Evolutionary conservation across 2,329 filamentous ascomycete species (phyloP).

Genomic region (Clonostachys sp.): DNA sequence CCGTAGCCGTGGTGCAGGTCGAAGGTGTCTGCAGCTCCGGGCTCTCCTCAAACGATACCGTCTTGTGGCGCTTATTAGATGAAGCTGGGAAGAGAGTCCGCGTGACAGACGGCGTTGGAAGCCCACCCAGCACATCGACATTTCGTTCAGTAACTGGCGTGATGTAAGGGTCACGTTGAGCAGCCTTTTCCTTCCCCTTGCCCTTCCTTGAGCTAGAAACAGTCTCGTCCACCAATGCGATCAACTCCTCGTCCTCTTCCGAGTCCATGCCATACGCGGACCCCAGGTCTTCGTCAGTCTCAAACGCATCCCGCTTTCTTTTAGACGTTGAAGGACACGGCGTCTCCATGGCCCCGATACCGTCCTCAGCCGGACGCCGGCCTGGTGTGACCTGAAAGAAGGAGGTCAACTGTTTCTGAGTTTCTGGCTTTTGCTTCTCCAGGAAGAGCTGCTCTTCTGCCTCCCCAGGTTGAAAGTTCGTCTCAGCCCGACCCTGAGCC

Average conservation of each 20-base stretch:
- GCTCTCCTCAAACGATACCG: constrained; percentile 19
- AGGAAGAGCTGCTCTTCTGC: not conserved
- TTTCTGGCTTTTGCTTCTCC: not conserved
- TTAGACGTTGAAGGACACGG: constrained; percentile 15
- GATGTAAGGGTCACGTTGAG: constrained; percentile 6
- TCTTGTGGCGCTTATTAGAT: constrained; percentile 19
- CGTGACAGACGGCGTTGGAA: constrained; percentile 27
- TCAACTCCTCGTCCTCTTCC: constrained; percentile 20
- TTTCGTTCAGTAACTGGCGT: constrained; percentile 16
- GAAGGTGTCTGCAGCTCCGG: not conserved
- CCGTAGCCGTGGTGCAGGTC: not conserved
- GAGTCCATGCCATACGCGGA: not conserved
- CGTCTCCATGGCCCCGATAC: constrained; percentile 3
- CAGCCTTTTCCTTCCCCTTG: constrained; percentile 2
- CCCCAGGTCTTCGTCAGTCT: not conserved
- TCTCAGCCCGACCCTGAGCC: constrained; percentile 20
- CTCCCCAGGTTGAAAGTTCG: constrained; percentile 4
- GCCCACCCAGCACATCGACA: constrained; percentile 11
- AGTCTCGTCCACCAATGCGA: constrained; percentile 25
- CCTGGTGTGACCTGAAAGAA: constrained; percentile 1
- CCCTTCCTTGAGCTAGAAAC: constrained; percentile 11
- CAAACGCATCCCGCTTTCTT: constrained; percentile 14
- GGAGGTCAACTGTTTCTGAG: not conserved
- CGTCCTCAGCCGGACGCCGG: not conserved
- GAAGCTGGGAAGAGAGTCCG: constrained; percentile 24